Base-by-base conservation (phyloP, 805 yeast species). In the Pichia thaimueangensis region DNA sequence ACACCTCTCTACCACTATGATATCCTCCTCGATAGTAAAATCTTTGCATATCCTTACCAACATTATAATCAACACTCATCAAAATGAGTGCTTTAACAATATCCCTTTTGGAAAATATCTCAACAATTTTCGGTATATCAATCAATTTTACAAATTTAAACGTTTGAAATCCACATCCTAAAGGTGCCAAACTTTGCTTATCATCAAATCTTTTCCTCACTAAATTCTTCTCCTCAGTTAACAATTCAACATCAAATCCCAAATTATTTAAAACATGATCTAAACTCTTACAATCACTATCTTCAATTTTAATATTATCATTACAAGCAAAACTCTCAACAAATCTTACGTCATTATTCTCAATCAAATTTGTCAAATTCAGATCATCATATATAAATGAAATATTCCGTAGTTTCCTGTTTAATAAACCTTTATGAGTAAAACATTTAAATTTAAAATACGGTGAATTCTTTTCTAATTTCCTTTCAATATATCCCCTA, bases 121-220 rank as follows among this genome's bases (percentile, higher is more conserved):
- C 13, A 3, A 30, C 9, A 35, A 17, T 13, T n/a, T n/a, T 11
- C 5, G 25, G 15, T 27, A 19, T 25, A 19, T 37, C 29, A n/a
- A 40, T 25, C 5, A 36, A 17, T 21, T 44, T 34, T 8, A 45
- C 30, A 30, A 29, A 33, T 28, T 38, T 47, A 2, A 27, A 17
- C 12, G 37, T 32, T 24, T 45, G 42, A 20, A 45, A 19, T 6
- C 44, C 48, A 45, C 47, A 42, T 17, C 45, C 47, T 23, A 31
- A 15, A 6, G 12, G 6, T 33, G 48, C 45, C 10, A 45, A 21
- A 3, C 20, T 30, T 8, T 37, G 10, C 24, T 45, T 45, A 17
- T 35, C 27, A 35, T 45, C 48, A 37, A 45, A 45, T 11, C 9
- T 36, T 23, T 19, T 37, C 6, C 19, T 29, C 7, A 41, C 7